Conservation (phyloP, 176 grass and related monocot genomes). For the Olyra latifolia region DNA sequence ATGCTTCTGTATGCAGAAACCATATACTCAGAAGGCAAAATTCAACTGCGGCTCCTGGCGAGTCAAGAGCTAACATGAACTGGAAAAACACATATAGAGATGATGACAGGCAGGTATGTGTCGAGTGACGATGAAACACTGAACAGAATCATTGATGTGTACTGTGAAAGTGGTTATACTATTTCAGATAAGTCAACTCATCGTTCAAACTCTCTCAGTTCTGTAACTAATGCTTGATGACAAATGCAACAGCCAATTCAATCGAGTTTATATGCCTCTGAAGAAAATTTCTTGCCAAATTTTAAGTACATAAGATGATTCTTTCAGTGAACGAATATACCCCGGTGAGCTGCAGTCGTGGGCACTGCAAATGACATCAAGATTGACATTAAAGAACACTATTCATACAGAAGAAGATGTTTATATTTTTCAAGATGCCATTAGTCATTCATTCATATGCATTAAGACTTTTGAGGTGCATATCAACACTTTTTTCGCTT, state of each 20-base stretch:
- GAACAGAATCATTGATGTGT: neutral
- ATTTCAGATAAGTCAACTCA: slow-evolving; percentile 46
- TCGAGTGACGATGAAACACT: neutral
- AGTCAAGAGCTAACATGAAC: slow-evolving; percentile 23
- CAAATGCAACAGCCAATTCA: neutral
- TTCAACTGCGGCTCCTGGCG: neutral
- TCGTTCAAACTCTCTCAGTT: slow-evolving; percentile 6
- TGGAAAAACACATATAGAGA: neutral
- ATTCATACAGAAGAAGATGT: neutral
- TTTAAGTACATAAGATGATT: neutral
- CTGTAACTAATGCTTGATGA: slow-evolving; percentile 32
- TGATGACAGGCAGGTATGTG: neutral
- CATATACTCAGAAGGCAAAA: neutral
- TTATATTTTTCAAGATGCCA: slow-evolving; percentile 12
- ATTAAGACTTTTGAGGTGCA: slow-evolving; percentile 14
- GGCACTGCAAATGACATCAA: slow-evolving; percentile 15
- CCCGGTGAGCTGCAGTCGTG: neutral
- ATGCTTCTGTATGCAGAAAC: neutral
- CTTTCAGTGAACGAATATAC: slow-evolving; percentile 29
- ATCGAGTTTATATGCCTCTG: neutral
- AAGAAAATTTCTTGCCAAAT: neutral
- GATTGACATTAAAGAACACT: neutral
- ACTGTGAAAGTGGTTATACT: slow-evolving; percentile 22
- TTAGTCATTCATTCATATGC: neutral
- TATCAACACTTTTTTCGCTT: neutral